Evolutionary conservation across 306 rosid genomes (phyloP).

Genomic region (Elaeagnus macrophylla): DNA sequence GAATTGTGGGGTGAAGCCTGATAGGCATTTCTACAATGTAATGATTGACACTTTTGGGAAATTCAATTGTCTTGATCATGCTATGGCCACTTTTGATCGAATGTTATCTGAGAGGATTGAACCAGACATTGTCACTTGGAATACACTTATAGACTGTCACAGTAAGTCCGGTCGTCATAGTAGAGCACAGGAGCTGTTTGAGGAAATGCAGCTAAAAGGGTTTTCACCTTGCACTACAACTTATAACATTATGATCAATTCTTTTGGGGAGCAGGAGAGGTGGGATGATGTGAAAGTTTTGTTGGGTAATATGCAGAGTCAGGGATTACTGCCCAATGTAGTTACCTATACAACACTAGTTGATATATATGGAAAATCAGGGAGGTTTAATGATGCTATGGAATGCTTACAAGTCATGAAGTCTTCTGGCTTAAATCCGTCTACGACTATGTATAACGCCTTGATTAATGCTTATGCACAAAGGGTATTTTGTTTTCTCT

Average conservation of each 20-base stretch:
- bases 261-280: slow-evolving; percentile 66
- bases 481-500: slow-evolving; percentile 41
- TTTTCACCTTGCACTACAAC: slow-evolving; percentile 57
- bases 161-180: slow-evolving; percentile 55
- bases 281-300: slow-evolving; percentile 66
- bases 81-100: slow-evolving; percentile 58
- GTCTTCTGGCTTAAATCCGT: slow-evolving; percentile 69
- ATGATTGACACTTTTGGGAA: slow-evolving; percentile 92
- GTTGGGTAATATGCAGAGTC: slow-evolving; percentile 70
- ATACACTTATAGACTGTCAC: slow-evolving; percentile 71
- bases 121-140: slow-evolving; percentile 83
- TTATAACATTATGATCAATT: slow-evolving; percentile 74
- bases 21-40: slow-evolving; percentile 84
- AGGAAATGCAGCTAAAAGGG: slow-evolving; percentile 74
- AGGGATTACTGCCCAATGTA: slow-evolving; percentile 72
- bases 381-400: slow-evolving; percentile 70
- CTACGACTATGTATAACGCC: slow-evolving; percentile 85
- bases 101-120: slow-evolving; percentile 68
- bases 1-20: slow-evolving; percentile 62
- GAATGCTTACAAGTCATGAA: slow-evolving; percentile 79
- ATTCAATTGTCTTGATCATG: slow-evolving; percentile 75
- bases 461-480: slow-evolving; percentile 88
- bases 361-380: slow-evolving; percentile 71
- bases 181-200: slow-evolving; percentile 64
- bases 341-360: slow-evolving; percentile 79